Conservation (phyloP, 2,329 filamentous ascomycete species). For the Colletotrichum chrysophilum region DNA sequence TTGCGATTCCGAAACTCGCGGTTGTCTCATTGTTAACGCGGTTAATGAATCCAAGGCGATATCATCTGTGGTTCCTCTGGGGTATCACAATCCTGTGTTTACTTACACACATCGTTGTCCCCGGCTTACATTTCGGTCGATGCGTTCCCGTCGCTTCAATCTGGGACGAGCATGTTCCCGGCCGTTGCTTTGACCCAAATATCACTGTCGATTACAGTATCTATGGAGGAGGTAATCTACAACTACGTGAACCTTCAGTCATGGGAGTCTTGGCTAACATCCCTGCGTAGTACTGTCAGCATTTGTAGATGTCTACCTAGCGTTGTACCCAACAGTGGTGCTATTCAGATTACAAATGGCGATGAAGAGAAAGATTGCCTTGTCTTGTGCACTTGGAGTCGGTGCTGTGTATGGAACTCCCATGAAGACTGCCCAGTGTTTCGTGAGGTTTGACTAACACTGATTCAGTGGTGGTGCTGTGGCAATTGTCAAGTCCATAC, state of each 20-base stretch:
- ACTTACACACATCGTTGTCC: constrained; percentile 38
- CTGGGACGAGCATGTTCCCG: constrained; percentile 41
- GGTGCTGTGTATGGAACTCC: constrained; percentile 35
- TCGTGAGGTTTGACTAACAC: neutral
- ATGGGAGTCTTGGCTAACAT: neutral
- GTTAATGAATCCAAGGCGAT: constrained; percentile 39
- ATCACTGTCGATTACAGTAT: constrained; percentile 39
- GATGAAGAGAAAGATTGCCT: constrained; percentile 43
- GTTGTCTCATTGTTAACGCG: constrained; percentile 41
- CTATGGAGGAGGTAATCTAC: neutral
- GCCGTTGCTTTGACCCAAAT: constrained; percentile 37
- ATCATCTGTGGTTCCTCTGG: constrained; percentile 42
- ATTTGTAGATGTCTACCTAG: constrained; percentile 45
- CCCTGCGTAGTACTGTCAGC: constrained; percentile 33
- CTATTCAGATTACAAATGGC: constrained; percentile 41
- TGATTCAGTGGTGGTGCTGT: constrained; percentile 22
- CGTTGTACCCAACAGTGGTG: constrained; percentile 43
- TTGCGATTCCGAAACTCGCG: constrained; percentile 45
- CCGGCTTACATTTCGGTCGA: constrained; percentile 41
- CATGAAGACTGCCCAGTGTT: neutral
- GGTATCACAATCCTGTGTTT: constrained; percentile 33
- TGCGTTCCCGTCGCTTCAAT: constrained; percentile 42
- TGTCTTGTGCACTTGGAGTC: constrained; percentile 41
- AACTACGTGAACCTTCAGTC: neutral
- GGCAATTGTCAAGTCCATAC: constrained; percentile 38